These are phyloP conservation scores for Eucommia ulmoides DNA, from an alignment of 257 asterid species.

Conservation along the genomic window DNA sequence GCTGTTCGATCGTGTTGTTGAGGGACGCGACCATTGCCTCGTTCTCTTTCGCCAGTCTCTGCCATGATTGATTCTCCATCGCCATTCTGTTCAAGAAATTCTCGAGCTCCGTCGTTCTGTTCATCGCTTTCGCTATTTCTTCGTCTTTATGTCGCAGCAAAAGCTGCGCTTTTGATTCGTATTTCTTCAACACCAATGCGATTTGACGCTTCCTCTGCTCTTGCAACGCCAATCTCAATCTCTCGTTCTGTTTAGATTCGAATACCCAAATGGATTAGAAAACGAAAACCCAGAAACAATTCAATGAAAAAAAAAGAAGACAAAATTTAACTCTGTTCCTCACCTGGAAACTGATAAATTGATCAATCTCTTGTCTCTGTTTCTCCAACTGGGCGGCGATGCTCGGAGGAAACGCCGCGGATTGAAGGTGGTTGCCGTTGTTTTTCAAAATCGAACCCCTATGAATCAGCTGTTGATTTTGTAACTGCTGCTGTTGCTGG, in stretches of 20 bases:
- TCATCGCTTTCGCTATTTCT: slow-evolving; percentile 30
- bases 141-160: slow-evolving; percentile 49
- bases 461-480: not conserved
- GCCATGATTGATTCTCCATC: slow-evolving; percentile 49
- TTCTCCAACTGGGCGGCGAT: slow-evolving; percentile 22
- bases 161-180: slow-evolving; percentile 32
- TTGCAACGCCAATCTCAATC: slow-evolving; percentile 35
- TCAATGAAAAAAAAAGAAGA: not conserved
- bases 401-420: slow-evolving; percentile 14
- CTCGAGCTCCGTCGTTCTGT: slow-evolving; percentile 36
- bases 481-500: not conserved
- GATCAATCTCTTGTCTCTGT: slow-evolving; percentile 45
- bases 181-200: slow-evolving; percentile 19
- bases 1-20: slow-evolving; percentile 35
- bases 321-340: not conserved
- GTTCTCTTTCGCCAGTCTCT: slow-evolving; percentile 34
- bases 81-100: slow-evolving; percentile 26
- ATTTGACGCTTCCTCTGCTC: slow-evolving; percentile 41
- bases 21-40: slow-evolving; percentile 38
- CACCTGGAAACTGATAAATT: slow-evolving; percentile 47
- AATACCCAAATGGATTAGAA: not conserved
- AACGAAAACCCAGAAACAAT: not conserved
- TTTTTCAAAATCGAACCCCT: slow-evolving; percentile 6
- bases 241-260: slow-evolving; percentile 44
- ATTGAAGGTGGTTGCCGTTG: slow-evolving; percentile 3